Evolutionary conservation across 768 basidiomycete genomes (phyloP), one percentile per base, ranked within the genome.

Genomic region (Macrolepiota albuminosa): DNA sequence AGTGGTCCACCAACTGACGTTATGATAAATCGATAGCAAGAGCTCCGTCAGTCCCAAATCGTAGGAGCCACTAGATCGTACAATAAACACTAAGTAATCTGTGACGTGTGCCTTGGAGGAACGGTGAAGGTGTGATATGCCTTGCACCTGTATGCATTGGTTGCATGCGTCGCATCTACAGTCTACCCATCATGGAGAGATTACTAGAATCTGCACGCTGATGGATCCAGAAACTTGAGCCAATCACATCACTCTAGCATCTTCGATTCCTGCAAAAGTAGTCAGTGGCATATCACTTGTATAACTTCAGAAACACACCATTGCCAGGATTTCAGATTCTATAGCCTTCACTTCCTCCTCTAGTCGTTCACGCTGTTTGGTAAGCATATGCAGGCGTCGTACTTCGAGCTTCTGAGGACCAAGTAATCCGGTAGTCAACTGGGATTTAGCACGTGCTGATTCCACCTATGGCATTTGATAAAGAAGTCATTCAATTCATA

Each of bases 321-420:
- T 61, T 9, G 74, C 74, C 62, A 84, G 69, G 2, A 91, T 76
- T 64, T 93, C 88, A 3, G 78, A 77, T 63, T 89, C 85, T 36
- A 92, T 68, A 1, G 77, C 73, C 48, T 73, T 73, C 2, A 87
- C 72, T 66, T 92, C 86, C 42, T 80, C 77, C 66, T 91, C 89
- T 29, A 92, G 72, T 51, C 81, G 78, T 68, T 88, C 83, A 40
- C 86, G 78, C 64, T 91, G 88, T 63, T 84, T 86, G 13, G 77
- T 77, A 6, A 91, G 73, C 70, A 83, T 78, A 60, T 88, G 86
- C 34, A 88, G 70, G 47, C 85, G 80, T 16, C 88, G 78, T 36
- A 81, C 81, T 67, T 91, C 88, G 8, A 85, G 76, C 64, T 89
- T 91, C 67, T 84, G 85, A 6, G 80, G 71, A 43, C 82, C 77